Evolutionary conservation across 108 stramenopile species (phyloP), one percentile per base, ranked within the genome.

Genomic region (Phaeodactylum tricornutum): DNA sequence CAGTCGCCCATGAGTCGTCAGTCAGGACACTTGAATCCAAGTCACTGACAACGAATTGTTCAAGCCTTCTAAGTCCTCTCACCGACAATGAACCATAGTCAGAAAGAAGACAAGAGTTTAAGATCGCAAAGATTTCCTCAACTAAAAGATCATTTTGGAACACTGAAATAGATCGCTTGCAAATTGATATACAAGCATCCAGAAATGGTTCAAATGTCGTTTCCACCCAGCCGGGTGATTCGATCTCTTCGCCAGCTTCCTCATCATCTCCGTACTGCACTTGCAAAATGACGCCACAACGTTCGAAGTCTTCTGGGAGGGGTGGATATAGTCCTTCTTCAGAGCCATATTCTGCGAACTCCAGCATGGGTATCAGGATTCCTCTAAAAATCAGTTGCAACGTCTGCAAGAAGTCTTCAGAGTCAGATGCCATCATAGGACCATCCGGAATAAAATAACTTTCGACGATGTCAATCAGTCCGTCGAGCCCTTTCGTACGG

Each of bases 1-100:
- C 73, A 20, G 87, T 84, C n/a, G 75, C 83, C 87, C 87, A 89
- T 0, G 66, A 76, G 39, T 84, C 78, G 39, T 84, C 80, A 6
- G 64, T 69, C 11, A 82, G 37, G 28, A 57, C 43, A 36, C 55
- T 64, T 16, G 69, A 23, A 6, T 76, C 50, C 37, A 89, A 44
- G 37, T 89, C 87, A 29, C 68, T 67, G 2, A 74, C 55, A 11
- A 89, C 61, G 49, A 89, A 84, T 48, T 79, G 65, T 49, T 84
- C 72, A 20, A 89, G 67, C 30, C 87, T 62, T 28, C 61, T 56
- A 2, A 89, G 60, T 4, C 87, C 87, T 25, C 72, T 69, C 4
- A 82, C 79, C 4, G 83, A 80, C 40, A 89, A 43, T 19, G 71
- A 55, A 12, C 80, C 82, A 15, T 75, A 84, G 50, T 89, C 87